Evolutionary conservation across 192 early-diverging fungal species (phyloP), one percentile per base, ranked within the genome.

Genomic region (Fimicolochytrium jonesii): DNA sequence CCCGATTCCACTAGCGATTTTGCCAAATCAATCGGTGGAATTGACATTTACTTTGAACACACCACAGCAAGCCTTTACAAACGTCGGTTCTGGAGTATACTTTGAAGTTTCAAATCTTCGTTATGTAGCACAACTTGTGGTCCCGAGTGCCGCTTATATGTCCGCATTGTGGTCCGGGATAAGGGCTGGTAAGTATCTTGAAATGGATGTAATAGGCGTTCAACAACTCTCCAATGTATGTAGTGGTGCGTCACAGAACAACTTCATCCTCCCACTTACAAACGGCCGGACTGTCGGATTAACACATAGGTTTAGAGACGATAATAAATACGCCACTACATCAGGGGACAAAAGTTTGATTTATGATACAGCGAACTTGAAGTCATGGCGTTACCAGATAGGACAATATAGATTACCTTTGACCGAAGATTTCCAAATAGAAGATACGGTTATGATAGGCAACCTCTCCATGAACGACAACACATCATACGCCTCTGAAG

Each of bases 31-130:
- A 25, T 7, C 52, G 22, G 13, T 25, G 23, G 52, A 54, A 30
- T 32, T 23, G 11, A 22, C 52, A 32, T 54, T 23, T 11, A 54
- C n/a, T 54, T 54, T 54, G 52, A 54, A 54, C 22, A 17, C 22
- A 31, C 7, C 31, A 13, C 20, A 11, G 6, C 13, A 23, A 11
- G 52, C 52, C 32, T 13, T 54, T 13, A 13, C 23, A 6, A 54
- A 54, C 26, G 52, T 30, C 10, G 26, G 26, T 7, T 22, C 11
- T 54, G 52, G 37, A 39, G 9, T 30, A 15, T 54, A 54, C 22
- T 54, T 54, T 22, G 22, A 6, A 7, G 31, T 54, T 15, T 6
- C 22, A 6, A 26, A 54, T 22, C 25, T 54, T 5, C 22, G 52
- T 6, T 22, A 22, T 11, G 52, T 54, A 32, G 23, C n/a, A 6